phyloP scores from a whole-genome alignment of 345 rosid species.

The Dimocarpus longan region DNA sequence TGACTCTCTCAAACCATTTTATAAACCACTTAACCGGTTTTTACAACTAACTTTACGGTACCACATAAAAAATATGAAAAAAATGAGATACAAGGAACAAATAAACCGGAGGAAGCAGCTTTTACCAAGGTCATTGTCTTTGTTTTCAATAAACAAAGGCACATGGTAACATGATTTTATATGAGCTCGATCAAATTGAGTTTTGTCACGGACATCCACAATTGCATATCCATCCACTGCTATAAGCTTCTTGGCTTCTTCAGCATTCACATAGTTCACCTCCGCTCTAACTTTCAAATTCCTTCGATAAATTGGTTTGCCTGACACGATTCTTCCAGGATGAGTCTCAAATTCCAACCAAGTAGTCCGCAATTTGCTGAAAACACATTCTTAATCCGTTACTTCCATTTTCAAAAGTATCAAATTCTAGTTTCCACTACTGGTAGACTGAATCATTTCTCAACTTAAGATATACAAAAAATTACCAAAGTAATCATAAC shows the following conservation, averaged over 20 bases:
- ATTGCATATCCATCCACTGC: conserved; percentile 62
- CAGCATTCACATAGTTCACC: conserved; percentile 72
- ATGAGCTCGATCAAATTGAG: conserved; percentile 79
- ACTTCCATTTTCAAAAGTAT: conserved; percentile 23
- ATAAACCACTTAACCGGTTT: background rate
- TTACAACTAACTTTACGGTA: background rate
- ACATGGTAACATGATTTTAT: conserved; percentile 78
- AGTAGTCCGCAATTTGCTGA: conserved; percentile 54
- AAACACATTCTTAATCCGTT: conserved; percentile 35
- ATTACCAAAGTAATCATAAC: background rate
- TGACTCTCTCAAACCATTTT: background rate
- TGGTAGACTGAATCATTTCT: background rate
- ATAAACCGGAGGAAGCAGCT: background rate
- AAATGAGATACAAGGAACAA: background rate
- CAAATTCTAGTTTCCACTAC: conserved; percentile 1
- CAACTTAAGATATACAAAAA: background rate
- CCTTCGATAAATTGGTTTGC: conserved; percentile 40
- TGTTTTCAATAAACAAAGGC: conserved; percentile 80
- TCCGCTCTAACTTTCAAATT: conserved; percentile 65
- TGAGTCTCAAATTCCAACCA: conserved; percentile 47
- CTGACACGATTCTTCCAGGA: conserved; percentile 38
- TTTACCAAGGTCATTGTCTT: conserved; percentile 85
- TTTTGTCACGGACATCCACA: conserved; percentile 77
- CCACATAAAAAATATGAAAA: background rate
- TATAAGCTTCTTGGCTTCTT: conserved; percentile 76